Conservation (phyloP, 2,329 filamentous ascomycete genomes). For the Gnomoniopsis sp. region DNA sequence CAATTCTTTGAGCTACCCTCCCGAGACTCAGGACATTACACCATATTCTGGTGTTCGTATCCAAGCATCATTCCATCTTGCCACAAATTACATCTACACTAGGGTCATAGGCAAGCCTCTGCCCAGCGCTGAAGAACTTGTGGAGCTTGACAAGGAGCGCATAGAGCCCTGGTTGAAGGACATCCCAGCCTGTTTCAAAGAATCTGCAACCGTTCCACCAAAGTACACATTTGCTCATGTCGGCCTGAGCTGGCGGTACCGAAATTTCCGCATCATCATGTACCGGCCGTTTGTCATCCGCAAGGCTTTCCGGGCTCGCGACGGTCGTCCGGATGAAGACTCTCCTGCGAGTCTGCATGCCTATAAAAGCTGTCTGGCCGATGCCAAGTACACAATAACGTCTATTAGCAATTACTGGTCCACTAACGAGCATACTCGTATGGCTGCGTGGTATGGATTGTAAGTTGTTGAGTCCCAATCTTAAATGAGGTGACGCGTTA, state of each 20-base stretch:
- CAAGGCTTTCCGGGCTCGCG: conserved; percentile 26
- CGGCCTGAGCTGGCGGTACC: conserved; percentile 40
- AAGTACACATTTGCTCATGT: conserved; percentile 37
- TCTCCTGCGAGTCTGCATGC: conserved; percentile 24
- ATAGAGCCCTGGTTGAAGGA: conserved; percentile 35
- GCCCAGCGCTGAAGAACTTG: conserved; percentile 37
- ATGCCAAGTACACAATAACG: conserved; percentile 37
- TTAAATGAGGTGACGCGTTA: no score
- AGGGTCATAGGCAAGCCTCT: conserved; percentile 41
- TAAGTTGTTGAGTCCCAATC: conserved; percentile 20
- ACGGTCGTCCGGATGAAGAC: conserved; percentile 18
- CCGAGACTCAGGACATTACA: conserved; percentile 35
- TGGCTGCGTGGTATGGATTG: conserved; percentile 41
- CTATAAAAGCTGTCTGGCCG: conserved; percentile 34
- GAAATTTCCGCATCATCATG: conserved; percentile 45
- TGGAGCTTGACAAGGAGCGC: conserved; percentile 35
- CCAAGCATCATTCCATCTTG: conserved; percentile 42
- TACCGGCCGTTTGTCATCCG: conserved; percentile 44
- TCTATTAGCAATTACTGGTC: conserved; percentile 37
- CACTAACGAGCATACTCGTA: conserved; percentile 32
- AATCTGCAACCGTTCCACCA: conserved; percentile 28
- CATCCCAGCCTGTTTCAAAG: conserved; percentile 34
- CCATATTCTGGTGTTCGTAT: conserved; percentile 40
- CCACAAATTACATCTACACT: conserved; percentile 41
- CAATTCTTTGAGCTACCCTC: conserved; percentile 30